These are phyloP conservation scores for Fusarium brevicatenulatum DNA, from an alignment of 2,329 filamentous ascomycete genomes.

Conservation along the genomic window DNA sequence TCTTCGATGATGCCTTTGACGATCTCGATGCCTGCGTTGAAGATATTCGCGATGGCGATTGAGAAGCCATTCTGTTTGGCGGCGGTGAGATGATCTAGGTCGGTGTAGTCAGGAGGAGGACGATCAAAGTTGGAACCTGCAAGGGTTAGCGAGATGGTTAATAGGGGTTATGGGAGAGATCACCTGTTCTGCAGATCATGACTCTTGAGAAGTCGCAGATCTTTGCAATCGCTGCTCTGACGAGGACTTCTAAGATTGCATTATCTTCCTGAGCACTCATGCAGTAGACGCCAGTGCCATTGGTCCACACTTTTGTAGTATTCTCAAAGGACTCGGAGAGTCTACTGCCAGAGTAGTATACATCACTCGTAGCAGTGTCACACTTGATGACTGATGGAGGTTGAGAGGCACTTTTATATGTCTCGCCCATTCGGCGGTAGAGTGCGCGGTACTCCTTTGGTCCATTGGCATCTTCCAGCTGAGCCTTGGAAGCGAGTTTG, in stretches of 20 bases:
- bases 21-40: conserved; percentile 71
- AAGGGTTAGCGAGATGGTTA: neutral
- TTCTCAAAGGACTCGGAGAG: conserved; percentile 73
- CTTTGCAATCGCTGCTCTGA: conserved; percentile 66
- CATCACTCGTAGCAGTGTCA: conserved; percentile 76
- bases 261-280: conserved; percentile 79
- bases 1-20: conserved; percentile 69
- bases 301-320: conserved; percentile 71
- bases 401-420: conserved; percentile 55
- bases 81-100: conserved; percentile 68
- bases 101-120: conserved; percentile 66
- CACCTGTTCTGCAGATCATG: conserved; percentile 73
- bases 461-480: conserved; percentile 60
- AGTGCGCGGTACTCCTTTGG: conserved; percentile 64
- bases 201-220: conserved; percentile 73
- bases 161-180: accelerated
- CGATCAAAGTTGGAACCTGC: conserved; percentile 76
- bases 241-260: conserved; percentile 71
- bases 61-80: conserved; percentile 71
- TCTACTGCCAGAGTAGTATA: conserved; percentile 73
- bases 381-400: conserved; percentile 69
- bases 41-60: conserved; percentile 73
- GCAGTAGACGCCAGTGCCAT: conserved; percentile 74
- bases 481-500: conserved; percentile 60
- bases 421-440: conserved; percentile 57